Evolutionary conservation across 2,329 filamentous ascomycete species (phyloP).

Genomic region (Aspergillus oerlinghausenensis): DNA sequence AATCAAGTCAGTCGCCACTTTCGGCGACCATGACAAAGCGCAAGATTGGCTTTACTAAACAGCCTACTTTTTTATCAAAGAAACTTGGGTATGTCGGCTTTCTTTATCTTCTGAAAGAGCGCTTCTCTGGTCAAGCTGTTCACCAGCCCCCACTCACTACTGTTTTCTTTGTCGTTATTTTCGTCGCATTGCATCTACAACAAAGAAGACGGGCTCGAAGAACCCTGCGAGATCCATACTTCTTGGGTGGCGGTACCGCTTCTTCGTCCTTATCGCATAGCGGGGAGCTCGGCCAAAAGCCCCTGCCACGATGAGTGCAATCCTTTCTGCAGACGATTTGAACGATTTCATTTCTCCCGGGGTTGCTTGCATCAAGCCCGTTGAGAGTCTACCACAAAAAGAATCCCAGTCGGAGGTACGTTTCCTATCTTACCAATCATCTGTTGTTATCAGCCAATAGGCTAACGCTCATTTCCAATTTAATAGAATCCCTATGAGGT

Average conservation of each 20-base stretch:
- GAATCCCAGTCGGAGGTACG: constrained; percentile 46
- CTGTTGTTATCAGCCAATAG: constrained; percentile 2
- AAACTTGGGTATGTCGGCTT: neutral
- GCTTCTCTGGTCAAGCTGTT: neutral
- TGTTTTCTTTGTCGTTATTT: neutral
- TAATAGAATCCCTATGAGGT: constrained; percentile 69
- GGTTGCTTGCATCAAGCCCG: constrained; percentile 95
- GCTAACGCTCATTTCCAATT: constrained; percentile 17
- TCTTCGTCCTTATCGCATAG: constrained; percentile 7
- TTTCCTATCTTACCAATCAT: constrained; percentile 1
- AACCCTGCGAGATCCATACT: neutral
- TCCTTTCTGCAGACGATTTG: constrained; percentile 90
- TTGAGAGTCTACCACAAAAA: constrained; percentile 78
- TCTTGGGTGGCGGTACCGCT: constrained; percentile 2
- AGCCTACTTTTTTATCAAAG: neutral
- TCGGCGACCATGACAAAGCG: neutral
- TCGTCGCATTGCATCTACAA: neutral
- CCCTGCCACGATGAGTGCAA: constrained; percentile 74
- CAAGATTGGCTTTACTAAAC: neutral
- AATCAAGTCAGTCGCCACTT: neutral
- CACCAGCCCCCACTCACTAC: neutral
- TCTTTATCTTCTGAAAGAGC: neutral
- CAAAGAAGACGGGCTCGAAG: neutral
- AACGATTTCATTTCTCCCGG: constrained; percentile 99
- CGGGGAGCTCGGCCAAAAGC: constrained; percentile 11